Evolutionary conservation across 495 filamentous ascomycete species (phyloP).

Genomic region (Neurospora sublineolata): DNA sequence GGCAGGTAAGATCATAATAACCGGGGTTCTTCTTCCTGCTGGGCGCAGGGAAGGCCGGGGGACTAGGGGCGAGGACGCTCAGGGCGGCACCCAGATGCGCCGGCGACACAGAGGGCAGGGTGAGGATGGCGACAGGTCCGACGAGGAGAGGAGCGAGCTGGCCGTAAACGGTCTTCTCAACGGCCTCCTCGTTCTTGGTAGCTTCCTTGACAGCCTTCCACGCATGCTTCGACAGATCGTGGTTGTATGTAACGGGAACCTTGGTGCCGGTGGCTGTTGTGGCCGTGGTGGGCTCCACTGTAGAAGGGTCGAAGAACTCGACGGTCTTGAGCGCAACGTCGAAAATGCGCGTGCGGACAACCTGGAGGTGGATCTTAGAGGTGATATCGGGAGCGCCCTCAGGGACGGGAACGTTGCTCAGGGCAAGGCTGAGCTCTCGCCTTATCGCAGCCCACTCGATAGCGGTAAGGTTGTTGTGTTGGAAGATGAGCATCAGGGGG

Average conservation of each 20-base stretch:
- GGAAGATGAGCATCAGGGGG: conserved; percentile 83
- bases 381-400: conserved; percentile 14
- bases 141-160: conserved; percentile 66
- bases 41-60: conserved; percentile 63
- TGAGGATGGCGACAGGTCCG: conserved; percentile 67
- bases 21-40: conserved; percentile 60
- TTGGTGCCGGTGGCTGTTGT: conserved; percentile 28
- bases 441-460: conserved; percentile 79
- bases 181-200: conserved; percentile 23
- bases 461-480: conserved; percentile 89
- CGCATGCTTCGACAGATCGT: conserved; percentile 63
- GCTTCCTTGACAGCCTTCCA: conserved; percentile 45
- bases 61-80: conserved; percentile 58
- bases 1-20: conserved; percentile 65
- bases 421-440: conserved; percentile 61
- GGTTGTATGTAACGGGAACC: conserved; percentile 38
- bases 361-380: conserved; percentile 59
- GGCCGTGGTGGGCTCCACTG: conserved; percentile 10
- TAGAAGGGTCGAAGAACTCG: conserved; percentile 67
- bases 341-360: conserved; percentile 83
- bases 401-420: conserved; percentile 43
- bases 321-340: conserved; percentile 69
- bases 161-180: conserved; percentile 33
- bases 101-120: conserved; percentile 75
- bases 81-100: conserved; percentile 69